Evolutionary conservation across 1,139 yeast species (phyloP), one percentile per base, ranked within the genome.

Genomic region (Blastobotrys elegans): DNA sequence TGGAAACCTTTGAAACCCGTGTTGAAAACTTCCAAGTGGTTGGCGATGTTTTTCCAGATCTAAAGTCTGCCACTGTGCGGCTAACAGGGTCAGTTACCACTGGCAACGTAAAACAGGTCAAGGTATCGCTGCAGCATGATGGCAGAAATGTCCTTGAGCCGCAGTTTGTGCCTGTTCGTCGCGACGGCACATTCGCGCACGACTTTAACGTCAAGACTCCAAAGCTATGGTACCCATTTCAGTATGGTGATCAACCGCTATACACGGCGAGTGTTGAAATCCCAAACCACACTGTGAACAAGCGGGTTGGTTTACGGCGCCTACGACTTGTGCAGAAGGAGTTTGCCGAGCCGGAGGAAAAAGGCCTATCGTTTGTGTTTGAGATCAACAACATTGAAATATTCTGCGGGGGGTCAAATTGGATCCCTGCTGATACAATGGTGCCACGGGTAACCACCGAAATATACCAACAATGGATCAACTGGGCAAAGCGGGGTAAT

Each of bases 401-500:
- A 4, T 74, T 65, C 49, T 51, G 60, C 24, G 59, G 64, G 21
- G 78, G 78, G 0, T 67, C 75, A 4, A 69, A 73, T 53, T 74
- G 78, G 78, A 74, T 74, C 40, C 78, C 78, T 0, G 69, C 65
- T 2, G 75, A 73, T 54, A 67, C 71, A 3, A 62, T 72, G 46
- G 58, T 58, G 20, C 65, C 73, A 2, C 47, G 54, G 16, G 50
- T 71, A 29, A 61, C 66, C 1, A 50, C 57, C 1, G 47, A 57
- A 5, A 70, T 68, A 40, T 73, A 72, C 54, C 48, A 52, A 1
- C 50, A 59, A 8, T 68, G 70, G 70, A 52, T 74, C 13, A 51
- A 61, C 38, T 51, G 68, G 27, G 65, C 68, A 18, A 61, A 58
- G 4, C 56, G 62, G 26, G 74, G 75, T 1, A 64, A 72, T 49